Conservation (phyloP, 495 filamentous ascomycete species). For the Talaromyces trachyspermus region DNA sequence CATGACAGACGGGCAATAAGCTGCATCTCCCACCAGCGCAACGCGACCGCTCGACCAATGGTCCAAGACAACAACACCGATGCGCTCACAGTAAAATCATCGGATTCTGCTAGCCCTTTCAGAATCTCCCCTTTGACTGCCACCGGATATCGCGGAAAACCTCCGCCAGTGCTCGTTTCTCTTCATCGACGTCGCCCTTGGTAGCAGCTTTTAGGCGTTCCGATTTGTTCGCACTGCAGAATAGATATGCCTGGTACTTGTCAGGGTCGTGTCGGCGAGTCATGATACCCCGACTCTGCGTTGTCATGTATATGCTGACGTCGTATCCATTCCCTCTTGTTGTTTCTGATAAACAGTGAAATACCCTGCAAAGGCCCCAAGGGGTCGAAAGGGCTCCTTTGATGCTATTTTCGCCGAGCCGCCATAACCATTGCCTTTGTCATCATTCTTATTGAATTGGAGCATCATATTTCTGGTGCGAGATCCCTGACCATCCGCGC, state of each 20-base stretch:
- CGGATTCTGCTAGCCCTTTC: constrained; percentile 25
- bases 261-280: constrained; percentile 28
- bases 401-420: constrained; percentile 13
- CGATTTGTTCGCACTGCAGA: constrained; percentile 14
- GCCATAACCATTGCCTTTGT: too few species aligned
- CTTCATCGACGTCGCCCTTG: constrained; percentile 11
- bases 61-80: constrained; percentile 34
- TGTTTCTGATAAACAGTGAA: constrained; percentile 29
- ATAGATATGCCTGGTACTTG: constrained; percentile 31
- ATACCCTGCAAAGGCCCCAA: constrained; percentile 26
- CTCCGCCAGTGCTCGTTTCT: constrained; percentile 32
- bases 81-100: constrained; percentile 43
- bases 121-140: constrained; percentile 33
- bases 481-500: constrained; percentile 42
- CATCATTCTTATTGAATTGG: too few species aligned
- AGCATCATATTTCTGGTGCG: constrained; percentile 29
- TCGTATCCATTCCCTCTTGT: constrained; percentile 24
- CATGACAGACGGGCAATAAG: constrained; percentile 37
- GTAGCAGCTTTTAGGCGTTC: constrained; percentile 16
- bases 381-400: constrained; percentile 15
- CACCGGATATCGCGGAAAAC: constrained; percentile 39
- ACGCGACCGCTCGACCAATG: constrained; percentile 38
- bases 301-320: constrained; percentile 24
- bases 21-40: constrained; percentile 50
- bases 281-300: constrained; percentile 28